Evolutionary conservation across 768 basidiomycete species (phyloP), one percentile per base, ranked within the genome.

Genomic region (Suillus cothurnatus): DNA sequence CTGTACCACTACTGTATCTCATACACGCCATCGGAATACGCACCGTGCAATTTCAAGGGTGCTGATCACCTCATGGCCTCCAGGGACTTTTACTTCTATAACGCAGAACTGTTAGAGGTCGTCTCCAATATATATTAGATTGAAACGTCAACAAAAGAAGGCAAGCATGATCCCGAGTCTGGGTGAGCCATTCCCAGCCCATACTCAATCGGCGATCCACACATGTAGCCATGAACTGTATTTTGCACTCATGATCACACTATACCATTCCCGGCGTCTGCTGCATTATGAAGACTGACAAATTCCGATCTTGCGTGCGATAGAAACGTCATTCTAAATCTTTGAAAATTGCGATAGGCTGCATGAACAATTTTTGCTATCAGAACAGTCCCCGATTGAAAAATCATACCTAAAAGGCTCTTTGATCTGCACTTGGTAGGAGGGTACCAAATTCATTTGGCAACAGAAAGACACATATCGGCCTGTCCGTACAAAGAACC

Each of bases 351-450:
- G 23, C 57, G 39, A 59, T 59, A 59, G 58, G 58, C 26, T 59
- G 58, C 58, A 3, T 59, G 58, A 59, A 59, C 28, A 28, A 28
- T 59, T 59, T 41, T 59, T 28, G 58, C 58, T 59, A 59, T 59
- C 58, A 41, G 58, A 28, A 39, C 31, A 58, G 58, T 59, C 28
- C 26, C 58, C 58, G 58, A 26, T 41, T 31, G 39, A 59, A 59
- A 59, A 59, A 14, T 14, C 26, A 21, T 28, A 41, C 26, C 26
- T 36, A 59, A 28, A 39, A 28, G 38, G 57, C 6, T 38, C 17
- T 28, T 6, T 36, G 23, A 39, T 11, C 38, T 26, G 26, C 38
- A 39, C 57, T 28, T 38, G 38, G 57, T 39, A 58, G 26, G 36
- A 8, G 56, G 15, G 57, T 12, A 19, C 38, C 38, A 1, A 17